Evolutionary conservation across 1,139 yeast species (phyloP).

Genomic region (Blastobotrys malaysiensis): DNA sequence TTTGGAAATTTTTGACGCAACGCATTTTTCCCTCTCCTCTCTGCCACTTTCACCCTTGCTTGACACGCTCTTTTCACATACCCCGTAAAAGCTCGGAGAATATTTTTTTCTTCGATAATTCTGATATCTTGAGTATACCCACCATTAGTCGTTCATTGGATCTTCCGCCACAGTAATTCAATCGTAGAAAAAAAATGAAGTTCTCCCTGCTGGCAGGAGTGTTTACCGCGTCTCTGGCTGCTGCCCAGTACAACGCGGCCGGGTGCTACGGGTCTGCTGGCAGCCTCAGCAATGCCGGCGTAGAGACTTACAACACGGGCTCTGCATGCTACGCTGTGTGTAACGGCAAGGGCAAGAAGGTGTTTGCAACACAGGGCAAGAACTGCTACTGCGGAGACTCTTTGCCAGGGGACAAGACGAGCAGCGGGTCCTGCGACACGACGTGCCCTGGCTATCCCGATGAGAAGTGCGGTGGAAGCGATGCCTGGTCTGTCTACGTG

Average conservation of each 20-base stretch:
- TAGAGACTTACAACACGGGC: conserved; percentile 16
- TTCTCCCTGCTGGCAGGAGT: conserved; percentile 5
- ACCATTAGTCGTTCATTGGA: background rate
- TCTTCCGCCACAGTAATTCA: too few species aligned
- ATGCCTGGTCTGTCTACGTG: conserved; percentile 40
- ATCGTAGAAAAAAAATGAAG: conserved; percentile 4
- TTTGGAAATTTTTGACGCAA: background rate
- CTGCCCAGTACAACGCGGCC: conserved; percentile 10
- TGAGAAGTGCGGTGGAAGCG: conserved; percentile 54
- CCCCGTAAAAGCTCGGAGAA: too few species aligned
- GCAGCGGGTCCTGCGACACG: conserved; percentile 38
- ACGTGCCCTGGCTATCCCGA: conserved; percentile 49
- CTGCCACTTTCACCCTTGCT: background rate
- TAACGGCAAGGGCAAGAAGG: conserved; percentile 30
- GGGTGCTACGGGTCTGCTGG: conserved; percentile 26
- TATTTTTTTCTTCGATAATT: too few species aligned
- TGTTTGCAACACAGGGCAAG: conserved; percentile 55
- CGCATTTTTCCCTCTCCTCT: background rate
- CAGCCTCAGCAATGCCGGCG: conserved; percentile 17
- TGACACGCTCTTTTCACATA: background rate
- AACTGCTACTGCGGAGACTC: conserved; percentile 61
- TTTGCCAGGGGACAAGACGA: conserved; percentile 40
- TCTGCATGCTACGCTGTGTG: conserved; percentile 16
- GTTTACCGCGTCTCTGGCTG: conserved; percentile 1
- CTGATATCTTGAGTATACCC: background rate